Percentiles rank a stretch among this genome's conserved stretches.
Evolutionary conservation across 2,329 filamentous ascomycete genomes (phyloP).

Genomic region (Epichloe coenophiala): DNA sequence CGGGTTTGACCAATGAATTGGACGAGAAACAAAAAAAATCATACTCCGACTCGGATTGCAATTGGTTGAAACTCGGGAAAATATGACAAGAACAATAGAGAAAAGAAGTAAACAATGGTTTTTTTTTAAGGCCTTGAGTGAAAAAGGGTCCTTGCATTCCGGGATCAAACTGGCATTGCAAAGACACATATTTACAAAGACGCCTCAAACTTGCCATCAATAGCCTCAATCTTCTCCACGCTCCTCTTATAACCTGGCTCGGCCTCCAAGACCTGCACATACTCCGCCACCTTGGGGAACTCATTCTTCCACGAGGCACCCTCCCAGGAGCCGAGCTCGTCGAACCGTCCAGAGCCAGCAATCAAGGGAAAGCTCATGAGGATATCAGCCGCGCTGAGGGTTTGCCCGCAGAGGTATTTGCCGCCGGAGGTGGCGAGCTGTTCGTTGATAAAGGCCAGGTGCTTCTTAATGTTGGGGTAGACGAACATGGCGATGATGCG

Average conservation of each 20-base stretch:
- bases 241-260: slow-evolving; percentile 35
- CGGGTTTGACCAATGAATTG: no score
- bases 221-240: slow-evolving; percentile 33
- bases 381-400: slow-evolving; percentile 39
- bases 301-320: slow-evolving; percentile 23
- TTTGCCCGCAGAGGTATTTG: slow-evolving; percentile 34
- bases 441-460: slow-evolving; percentile 36
- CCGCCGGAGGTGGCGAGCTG: slow-evolving; percentile 32
- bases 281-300: slow-evolving; percentile 33
- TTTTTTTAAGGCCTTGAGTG: no score
- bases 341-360: slow-evolving; percentile 25
- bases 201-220: slow-evolving; percentile 27
- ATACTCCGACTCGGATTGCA: no score
- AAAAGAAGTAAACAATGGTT: no score
- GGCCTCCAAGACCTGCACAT: slow-evolving; percentile 29
- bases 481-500: slow-evolving; percentile 27
- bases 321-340: slow-evolving; percentile 28
- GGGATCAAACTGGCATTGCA: no score
- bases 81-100: no score
- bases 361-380: slow-evolving; percentile 40
- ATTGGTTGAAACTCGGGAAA: no score
- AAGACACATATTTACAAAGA: slow-evolving; percentile 2
- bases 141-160: no score
- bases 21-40: no score
- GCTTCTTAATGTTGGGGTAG: slow-evolving; percentile 32